phyloP scores from a whole-genome alignment of 2,329 filamentous ascomycete genomes.

The Aureobasidium subglaciale region DNA sequence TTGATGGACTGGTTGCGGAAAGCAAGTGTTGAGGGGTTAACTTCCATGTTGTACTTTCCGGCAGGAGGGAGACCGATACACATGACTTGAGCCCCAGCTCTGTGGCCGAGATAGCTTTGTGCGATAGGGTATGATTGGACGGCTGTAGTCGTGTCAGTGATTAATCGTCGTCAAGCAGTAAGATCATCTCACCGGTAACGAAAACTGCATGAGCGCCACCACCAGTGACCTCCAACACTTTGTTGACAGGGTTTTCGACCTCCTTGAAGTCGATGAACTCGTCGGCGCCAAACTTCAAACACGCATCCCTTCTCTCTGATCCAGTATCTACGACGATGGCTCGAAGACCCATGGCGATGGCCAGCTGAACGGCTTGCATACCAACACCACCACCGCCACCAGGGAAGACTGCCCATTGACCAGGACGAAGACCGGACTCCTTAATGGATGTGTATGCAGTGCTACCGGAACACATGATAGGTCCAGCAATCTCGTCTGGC shows the following conservation, averaged over 20 bases:
- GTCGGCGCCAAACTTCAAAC: constrained; percentile 46
- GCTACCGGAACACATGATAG: constrained; percentile 53
- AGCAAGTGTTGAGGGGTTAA: constrained; percentile 28
- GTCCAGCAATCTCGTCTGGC: constrained; percentile 49
- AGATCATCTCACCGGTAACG: constrained; percentile 26
- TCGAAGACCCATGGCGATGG: constrained; percentile 49
- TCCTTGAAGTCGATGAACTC: constrained; percentile 50
- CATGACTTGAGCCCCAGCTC: constrained; percentile 47
- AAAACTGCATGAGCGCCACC: constrained; percentile 41
- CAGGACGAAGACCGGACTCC: constrained; percentile 43
- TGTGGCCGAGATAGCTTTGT: constrained; percentile 38
- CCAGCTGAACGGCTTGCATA: constrained; percentile 50
- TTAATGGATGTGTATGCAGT: constrained; percentile 53
- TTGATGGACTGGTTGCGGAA: constrained; percentile 31
- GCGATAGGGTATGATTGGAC: constrained; percentile 21
- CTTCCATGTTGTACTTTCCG: constrained; percentile 29
- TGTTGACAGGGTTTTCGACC: constrained; percentile 31
- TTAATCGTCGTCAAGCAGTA: too few relatives aligned
- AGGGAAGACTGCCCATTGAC: constrained; percentile 50
- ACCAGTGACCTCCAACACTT: constrained; percentile 41
- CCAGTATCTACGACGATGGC: constrained; percentile 51
- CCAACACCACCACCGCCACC: constrained; percentile 53
- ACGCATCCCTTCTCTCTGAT: constrained; percentile 39
- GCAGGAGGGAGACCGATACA: constrained; percentile 37
- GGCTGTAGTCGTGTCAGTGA: neutral